phyloP scores from a whole-genome alignment of 768 basidiomycete genomes.

The Mrakia hoshinonis region DNA sequence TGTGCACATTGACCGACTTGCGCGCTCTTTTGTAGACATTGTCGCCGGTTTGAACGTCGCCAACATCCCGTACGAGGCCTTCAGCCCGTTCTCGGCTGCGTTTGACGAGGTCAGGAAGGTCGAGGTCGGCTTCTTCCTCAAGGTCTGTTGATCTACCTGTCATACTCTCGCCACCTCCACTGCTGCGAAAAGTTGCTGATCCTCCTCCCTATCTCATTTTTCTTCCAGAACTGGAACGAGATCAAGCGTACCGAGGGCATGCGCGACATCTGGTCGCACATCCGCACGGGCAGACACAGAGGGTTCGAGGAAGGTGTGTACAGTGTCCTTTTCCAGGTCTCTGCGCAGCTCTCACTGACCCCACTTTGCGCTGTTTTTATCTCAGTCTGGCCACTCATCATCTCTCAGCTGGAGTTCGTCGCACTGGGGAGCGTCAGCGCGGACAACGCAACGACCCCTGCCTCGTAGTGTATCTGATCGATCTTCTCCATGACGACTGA shows the following conservation, averaged over 20 bases:
- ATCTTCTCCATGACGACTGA: too few relatives aligned
- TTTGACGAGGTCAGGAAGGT: constrained; percentile 75
- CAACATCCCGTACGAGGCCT: constrained; percentile 77
- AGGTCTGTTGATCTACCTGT: constrained; percentile 29
- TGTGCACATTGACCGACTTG: background rate
- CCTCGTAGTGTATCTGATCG: too few relatives aligned
- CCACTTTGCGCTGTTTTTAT: background rate
- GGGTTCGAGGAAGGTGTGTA: constrained; percentile 25
- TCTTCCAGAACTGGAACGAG: constrained; percentile 70
- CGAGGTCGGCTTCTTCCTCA: constrained; percentile 33
- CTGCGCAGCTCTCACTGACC: background rate
- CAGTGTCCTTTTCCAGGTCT: background rate
- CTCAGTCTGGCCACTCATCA: constrained; percentile 27
- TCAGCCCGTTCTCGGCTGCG: constrained; percentile 71
- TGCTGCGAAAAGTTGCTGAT: background rate
- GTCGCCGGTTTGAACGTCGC: constrained; percentile 62
- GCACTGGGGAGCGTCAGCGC: background rate
- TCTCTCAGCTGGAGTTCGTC: constrained; percentile 27
- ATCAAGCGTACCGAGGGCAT: constrained; percentile 76
- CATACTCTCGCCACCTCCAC: background rate
- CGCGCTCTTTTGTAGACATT: constrained; percentile 46
- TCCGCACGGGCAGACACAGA: constrained; percentile 69
- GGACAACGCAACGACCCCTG: background rate
- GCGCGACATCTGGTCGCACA: constrained; percentile 52
- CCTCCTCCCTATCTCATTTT: constrained; percentile 44